Evolutionary conservation across 768 basidiomycete genomes (phyloP), one percentile per base, ranked within the genome.

Genomic region (Kwoniella dejecticola): DNA sequence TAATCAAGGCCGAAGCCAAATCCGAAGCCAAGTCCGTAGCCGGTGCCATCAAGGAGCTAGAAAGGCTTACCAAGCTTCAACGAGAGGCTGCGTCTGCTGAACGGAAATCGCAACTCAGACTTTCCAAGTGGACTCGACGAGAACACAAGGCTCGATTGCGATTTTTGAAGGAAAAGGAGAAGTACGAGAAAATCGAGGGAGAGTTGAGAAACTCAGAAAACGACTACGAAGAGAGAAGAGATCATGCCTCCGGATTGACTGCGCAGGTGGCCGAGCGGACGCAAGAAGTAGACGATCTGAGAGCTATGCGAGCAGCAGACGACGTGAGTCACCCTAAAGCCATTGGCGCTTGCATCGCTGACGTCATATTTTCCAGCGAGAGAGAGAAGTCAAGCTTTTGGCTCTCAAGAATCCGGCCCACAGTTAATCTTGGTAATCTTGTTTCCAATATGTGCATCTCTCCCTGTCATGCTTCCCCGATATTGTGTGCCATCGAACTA

Each of bases 1-100:
- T 91, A 33, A 85, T 91, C 69, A 86, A 84, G 76, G 77, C 81
- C 1, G 90, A 90, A 77, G 87, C 83, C 0, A 86, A 85, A 70
- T 81, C 84, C 1, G 89, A 90, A 77, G 85, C 85, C 72, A 81
- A 83, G 62, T 83, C 87, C 0, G 77, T 92, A 21, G 77, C 80
- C 21, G 80, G 84, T 4, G 85, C 87, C 3, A 82, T 90, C 67
- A 83, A 82, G 55, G 87, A 88, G 63, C 84, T 91, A 21, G 83
- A 83, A 2, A 81, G 85, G 27, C 77, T 90, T n/a, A 88, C 89
- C 74, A 82, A 82, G 74, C 77, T 88, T n/a, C 89, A 90, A 70
- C 86, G 85, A 72, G 79, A 80, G 2, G 85, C 88, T 17, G 74
- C 73, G 11, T 44, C 78, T 83, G 85, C 84, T 55, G 89, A 90